These are phyloP conservation scores for Metarhizium robertsii DNA, from an alignment of 2,329 filamentous ascomycete genomes.

Conservation along the genomic window DNA sequence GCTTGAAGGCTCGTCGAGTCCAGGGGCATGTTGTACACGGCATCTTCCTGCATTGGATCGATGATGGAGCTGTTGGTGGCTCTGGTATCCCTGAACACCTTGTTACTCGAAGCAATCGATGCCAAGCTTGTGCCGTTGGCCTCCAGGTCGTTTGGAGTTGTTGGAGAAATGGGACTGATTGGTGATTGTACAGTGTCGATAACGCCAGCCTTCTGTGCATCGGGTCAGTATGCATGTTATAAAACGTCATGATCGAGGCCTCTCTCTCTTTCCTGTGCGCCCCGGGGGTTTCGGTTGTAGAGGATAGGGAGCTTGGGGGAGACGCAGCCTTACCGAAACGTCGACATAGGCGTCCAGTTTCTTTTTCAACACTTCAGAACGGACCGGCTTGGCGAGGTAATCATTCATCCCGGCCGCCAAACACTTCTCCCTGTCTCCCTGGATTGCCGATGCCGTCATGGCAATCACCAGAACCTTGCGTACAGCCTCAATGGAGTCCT, in stretches of 20 bases:
- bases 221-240: not conserved
- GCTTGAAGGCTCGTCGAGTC: constrained; percentile 16
- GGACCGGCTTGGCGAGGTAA: constrained; percentile 91
- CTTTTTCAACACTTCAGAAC: constrained; percentile 74
- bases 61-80: constrained; percentile 7
- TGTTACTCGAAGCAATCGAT: constrained; percentile 3
- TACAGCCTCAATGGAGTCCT: constrained; percentile 66
- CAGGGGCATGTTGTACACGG: constrained; percentile 23
- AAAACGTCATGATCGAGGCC: no score
- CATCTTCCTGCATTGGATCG: constrained; percentile 22
- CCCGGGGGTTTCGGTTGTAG: not conserved
- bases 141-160: constrained; percentile 9
- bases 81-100: not conserved
- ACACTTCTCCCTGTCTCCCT: constrained; percentile 90
- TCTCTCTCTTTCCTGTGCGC: not conserved
- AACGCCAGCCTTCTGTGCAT: not conserved
- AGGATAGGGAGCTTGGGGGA: not conserved
- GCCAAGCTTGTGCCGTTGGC: constrained; percentile 3
- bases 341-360: constrained; percentile 59
- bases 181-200: constrained; percentile 1
- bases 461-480: constrained; percentile 85
- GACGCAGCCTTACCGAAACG: constrained; percentile 17
- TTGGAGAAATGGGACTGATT: constrained; percentile 8
- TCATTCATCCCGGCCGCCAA: constrained; percentile 97
- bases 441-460: constrained; percentile 93